Conservation (phyloP, 441 rosid genomes). For the Gossypium gossypioides region DNA sequence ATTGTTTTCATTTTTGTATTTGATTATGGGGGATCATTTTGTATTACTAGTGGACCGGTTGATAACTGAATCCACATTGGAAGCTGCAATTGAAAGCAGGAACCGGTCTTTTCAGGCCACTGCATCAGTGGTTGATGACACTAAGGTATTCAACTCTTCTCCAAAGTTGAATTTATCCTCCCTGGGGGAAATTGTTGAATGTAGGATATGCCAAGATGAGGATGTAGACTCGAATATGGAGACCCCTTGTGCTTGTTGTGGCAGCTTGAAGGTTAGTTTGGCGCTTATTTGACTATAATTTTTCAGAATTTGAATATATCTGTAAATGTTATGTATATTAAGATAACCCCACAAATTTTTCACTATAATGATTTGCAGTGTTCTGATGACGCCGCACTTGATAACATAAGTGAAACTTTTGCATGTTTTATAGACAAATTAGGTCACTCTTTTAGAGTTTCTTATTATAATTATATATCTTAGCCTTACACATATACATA, state of each 20-base stretch:
- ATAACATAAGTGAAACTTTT: background rate
- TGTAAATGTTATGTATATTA: background rate
- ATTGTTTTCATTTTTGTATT: background rate
- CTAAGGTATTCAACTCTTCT: constrained; percentile 22
- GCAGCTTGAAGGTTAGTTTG: constrained; percentile 73
- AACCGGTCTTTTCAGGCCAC: constrained; percentile 41
- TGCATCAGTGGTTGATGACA: constrained; percentile 25
- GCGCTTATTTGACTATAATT: background rate
- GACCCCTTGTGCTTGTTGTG: constrained; percentile 82
- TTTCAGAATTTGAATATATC: background rate
- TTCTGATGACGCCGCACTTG: background rate
- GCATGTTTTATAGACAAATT: background rate
- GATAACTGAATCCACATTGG: constrained; percentile 78
- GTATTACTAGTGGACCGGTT: constrained; percentile 79
- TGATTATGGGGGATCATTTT: constrained; percentile 82
- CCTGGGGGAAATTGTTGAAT: constrained; percentile 51
- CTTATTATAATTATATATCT: background rate
- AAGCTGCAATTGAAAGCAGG: constrained; percentile 77
- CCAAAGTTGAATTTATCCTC: constrained; percentile 33
- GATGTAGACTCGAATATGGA: constrained; percentile 83
- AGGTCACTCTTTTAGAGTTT: background rate
- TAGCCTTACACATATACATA: background rate
- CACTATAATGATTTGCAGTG: background rate
- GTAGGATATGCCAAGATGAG: constrained; percentile 92
- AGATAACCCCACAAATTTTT: background rate